phyloP scores from a whole-genome alignment of 805 yeast species.

The Lipomyces sp. region DNA sequence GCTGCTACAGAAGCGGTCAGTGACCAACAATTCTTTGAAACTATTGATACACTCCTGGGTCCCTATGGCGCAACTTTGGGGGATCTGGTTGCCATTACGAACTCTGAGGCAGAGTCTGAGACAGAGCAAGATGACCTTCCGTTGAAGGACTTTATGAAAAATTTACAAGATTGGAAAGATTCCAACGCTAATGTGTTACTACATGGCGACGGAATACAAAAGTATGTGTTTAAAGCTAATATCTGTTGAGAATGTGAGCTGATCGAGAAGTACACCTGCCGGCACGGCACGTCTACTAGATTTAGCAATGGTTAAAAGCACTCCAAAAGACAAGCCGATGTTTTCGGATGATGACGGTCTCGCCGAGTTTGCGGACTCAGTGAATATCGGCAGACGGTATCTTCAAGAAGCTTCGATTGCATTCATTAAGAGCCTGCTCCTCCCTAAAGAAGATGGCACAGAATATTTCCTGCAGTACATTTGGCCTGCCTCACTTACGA shows the following conservation, averaged over 20 bases:
- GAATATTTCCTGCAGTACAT: conserved; percentile 18
- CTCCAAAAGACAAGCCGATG: background rate
- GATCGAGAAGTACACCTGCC: conserved; percentile 12
- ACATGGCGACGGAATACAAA: conserved; percentile 32
- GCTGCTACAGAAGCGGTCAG: conserved; percentile 29
- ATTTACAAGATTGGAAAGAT: conserved; percentile 24
- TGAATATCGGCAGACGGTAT: conserved; percentile 6
- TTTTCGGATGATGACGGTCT: conserved; percentile 18
- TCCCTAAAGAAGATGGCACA: conserved; percentile 23
- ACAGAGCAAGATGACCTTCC: conserved; percentile 14
- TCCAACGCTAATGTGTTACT: conserved; percentile 19
- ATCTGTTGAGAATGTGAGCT: background rate
- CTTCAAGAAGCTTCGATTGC: conserved; percentile 16
- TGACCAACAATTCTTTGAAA: conserved; percentile 25
- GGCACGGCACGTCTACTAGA: conserved; percentile 23
- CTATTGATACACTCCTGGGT: conserved; percentile 21
- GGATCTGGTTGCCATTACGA: conserved; percentile 7
- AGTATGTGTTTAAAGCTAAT: conserved; percentile 2
- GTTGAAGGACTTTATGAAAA: conserved; percentile 22
- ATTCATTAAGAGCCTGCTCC: conserved; percentile 14
- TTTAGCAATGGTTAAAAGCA: conserved; percentile 21
- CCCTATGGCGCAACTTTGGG: conserved; percentile 19
- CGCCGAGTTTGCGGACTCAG: conserved; percentile 10
- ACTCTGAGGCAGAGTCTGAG: conserved; percentile 3
- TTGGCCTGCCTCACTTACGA: conserved; percentile 30